Evolutionary conservation across 371 early-diverging fungal species (phyloP), one percentile per base, ranked within the genome.

Genomic region (Phascolomyces articulosus): DNA sequence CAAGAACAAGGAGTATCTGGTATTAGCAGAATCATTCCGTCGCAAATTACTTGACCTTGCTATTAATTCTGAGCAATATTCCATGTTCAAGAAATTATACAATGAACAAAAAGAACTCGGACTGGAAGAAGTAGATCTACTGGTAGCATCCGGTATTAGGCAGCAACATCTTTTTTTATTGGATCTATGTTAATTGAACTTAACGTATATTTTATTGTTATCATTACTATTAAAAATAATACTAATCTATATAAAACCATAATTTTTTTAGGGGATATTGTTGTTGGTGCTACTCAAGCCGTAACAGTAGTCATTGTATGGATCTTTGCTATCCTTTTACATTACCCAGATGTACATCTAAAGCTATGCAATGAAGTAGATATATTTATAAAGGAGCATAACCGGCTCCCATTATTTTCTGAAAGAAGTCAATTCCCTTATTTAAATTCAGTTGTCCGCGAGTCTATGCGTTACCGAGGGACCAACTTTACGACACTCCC

Each of bases 401-500:
- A 41, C 15, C 64, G 66, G 64, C n/a, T 71, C 65, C 51, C 69
- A 40, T n/a, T 23, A 34, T 58, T 58, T 41, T 21, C 40, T 15
- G 58, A 40, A 13, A 27, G 58, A 11, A 4, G 16, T 7, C 58
- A 41, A 27, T 58, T 58, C 16, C 41, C 58, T 21, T 40, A 21
- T 18, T n/a, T 58, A n/a, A 63, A 58, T 54, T 62, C 69, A 1
- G 58, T 75, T 23, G 53, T 58, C 54, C 72, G 73, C 44, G 78
- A 80, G 58, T 38, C 49, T 21, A 13, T 74, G 15, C 59, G 80
- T 6, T 69, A 44, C 40, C 65, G 67, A 9, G 61, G 71, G 8
- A 54, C 67, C n/a, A 67, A 48, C 26, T 68, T 60, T 15, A 65
- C 68, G 26, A 51, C 64, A 24, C 28, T 78, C 9, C 72, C 74